A percentile compares a stretch with the other conserved stretches of the same genome.
These are phyloP conservation scores for Ploettnerulaceae sp. DNA, from an alignment of 2,329 filamentous ascomycete genomes.

Conservation along the genomic window DNA sequence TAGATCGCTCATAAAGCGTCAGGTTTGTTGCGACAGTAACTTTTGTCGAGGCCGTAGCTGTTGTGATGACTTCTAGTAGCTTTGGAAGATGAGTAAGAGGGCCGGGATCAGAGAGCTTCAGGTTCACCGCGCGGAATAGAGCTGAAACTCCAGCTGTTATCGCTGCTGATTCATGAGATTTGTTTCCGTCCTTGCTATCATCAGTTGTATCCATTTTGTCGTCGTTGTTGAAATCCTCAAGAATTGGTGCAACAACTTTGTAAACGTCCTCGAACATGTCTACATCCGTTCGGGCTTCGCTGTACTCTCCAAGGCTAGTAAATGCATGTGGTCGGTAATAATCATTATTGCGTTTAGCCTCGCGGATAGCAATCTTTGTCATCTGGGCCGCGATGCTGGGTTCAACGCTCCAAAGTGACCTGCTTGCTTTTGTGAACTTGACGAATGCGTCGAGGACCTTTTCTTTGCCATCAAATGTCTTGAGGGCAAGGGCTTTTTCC, in stretches of 20 bases:
- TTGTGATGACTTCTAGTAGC: conserved; percentile 25
- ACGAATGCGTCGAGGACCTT: conserved; percentile 75
- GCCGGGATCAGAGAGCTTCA: conserved; percentile 23
- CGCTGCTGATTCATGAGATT: conserved; percentile 28
- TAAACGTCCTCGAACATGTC: conserved; percentile 65
- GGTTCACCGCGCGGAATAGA: conserved; percentile 32
- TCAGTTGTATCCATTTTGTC: conserved; percentile 58
- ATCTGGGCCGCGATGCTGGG: conserved; percentile 54
- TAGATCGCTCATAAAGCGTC: conserved; percentile 31
- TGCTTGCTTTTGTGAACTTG: conserved; percentile 65
- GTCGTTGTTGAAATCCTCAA: conserved; percentile 54
- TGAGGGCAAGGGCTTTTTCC: conserved; percentile 76
- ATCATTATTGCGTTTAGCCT: conserved; percentile 90
- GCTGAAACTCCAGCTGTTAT: conserved; percentile 32
- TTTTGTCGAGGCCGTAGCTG: conserved; percentile 27
- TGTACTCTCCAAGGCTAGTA: conserved; percentile 65
- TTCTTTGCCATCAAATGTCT: conserved; percentile 92
- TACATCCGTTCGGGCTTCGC: conserved; percentile 61
- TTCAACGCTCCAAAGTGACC: conserved; percentile 52
- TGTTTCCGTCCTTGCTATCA: conserved; percentile 23
- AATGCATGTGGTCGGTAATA: conserved; percentile 75
- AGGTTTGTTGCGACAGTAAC: conserved; percentile 28
- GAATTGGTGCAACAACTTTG: conserved; percentile 55
- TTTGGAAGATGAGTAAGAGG: conserved; percentile 27
- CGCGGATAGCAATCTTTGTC: conserved; percentile 75